Evolutionary conservation across 2,329 filamentous ascomycete species (phyloP), one percentile per base, ranked within the genome.

Genomic region (Chrysoporthe cubensis): DNA sequence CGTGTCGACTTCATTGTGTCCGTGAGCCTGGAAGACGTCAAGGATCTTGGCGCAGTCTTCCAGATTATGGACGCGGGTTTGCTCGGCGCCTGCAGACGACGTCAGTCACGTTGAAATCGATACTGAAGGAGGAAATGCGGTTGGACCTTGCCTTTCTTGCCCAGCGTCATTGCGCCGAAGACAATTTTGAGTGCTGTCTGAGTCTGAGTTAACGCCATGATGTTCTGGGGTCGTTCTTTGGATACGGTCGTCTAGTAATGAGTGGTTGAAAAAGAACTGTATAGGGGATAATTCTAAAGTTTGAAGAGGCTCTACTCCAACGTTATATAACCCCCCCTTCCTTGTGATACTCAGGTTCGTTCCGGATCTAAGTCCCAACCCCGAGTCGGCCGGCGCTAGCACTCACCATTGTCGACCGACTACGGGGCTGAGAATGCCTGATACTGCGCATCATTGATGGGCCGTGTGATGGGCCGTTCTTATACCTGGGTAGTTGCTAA

Each of bases 1-100:
- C 0, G 90, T 92, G 75, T 93, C 90, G 63, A 93, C 77, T 73
- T 93, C 90, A 73, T 87, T 85, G 78, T 91, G 89, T 21, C 90
- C 90, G 73, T 87, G 83, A 37, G 82, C 80, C 75, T 91, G 88
- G 75, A 92, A 87, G 70, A 87, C 82, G 75, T 91, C 87, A 46
- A 92, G 82, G 64, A 85, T 85, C 69, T 83, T 82, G 67, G 85
- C 87, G 76, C 84, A 88, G 40, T 88, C 87, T 59, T 87, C 60
- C 8, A 76, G 62, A n/a, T 71, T 69, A 58, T 74, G 68, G 1
- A 78, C 73, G 2, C 75, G 74, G 2, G 73, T 68, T 71, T 75
- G 73, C 43, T 74, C 72, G 13, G 69, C 71, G 21, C 72, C 74
- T 72, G 48, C 18, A 40, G 5, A 18, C 1, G 21, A 37, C 14